These are phyloP conservation scores for Crithidia mellificae DNA, from an alignment of 208 protist species.

Conservation along the genomic window DNA sequence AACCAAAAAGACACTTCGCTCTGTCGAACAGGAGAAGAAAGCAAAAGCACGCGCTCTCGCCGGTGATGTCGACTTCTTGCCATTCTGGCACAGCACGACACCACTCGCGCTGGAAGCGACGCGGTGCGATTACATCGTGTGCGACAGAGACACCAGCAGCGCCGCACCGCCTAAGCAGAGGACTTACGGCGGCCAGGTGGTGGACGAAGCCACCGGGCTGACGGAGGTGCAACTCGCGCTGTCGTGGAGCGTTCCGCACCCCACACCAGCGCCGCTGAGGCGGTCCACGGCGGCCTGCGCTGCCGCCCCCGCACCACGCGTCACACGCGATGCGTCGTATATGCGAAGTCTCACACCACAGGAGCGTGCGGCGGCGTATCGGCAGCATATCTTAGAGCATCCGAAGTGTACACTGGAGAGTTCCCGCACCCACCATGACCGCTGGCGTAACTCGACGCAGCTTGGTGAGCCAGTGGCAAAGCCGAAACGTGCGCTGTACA, in stretches of 20 bases:
- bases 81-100: slow-evolving; percentile 52
- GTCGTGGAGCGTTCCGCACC: slow-evolving; percentile 59
- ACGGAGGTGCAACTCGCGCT: slow-evolving; percentile 72
- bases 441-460: slow-evolving; percentile 60
- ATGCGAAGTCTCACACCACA: slow-evolving; percentile 36
- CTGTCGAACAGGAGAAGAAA: slow-evolving; percentile 50
- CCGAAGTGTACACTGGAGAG: slow-evolving; percentile 60
- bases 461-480: slow-evolving; percentile 39
- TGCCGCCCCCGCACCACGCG: background rate
- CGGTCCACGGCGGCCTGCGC: too few relatives aligned
- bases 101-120: slow-evolving; percentile 61
- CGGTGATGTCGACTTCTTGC: slow-evolving; percentile 63
- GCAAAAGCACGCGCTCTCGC: slow-evolving; percentile 29
- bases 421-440: slow-evolving; percentile 30
- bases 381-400: slow-evolving; percentile 47
- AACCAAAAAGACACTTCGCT: slow-evolving; percentile 56
- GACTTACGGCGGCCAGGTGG: slow-evolving; percentile 39
- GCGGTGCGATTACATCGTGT: slow-evolving; percentile 52
- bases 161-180: slow-evolving; percentile 13
- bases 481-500: slow-evolving; percentile 6
- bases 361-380: slow-evolving; percentile 45
- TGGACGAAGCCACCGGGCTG: slow-evolving; percentile 60
- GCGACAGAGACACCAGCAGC: slow-evolving; percentile 25
- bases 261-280: background rate
- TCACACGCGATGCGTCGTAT: slow-evolving; percentile 19